Percentiles rank a stretch among this genome's conserved stretches.
These are phyloP conservation scores for Aphanomyces cochlioides DNA, from an alignment of 352 stramenopile species.

Conservation along the genomic window DNA sequence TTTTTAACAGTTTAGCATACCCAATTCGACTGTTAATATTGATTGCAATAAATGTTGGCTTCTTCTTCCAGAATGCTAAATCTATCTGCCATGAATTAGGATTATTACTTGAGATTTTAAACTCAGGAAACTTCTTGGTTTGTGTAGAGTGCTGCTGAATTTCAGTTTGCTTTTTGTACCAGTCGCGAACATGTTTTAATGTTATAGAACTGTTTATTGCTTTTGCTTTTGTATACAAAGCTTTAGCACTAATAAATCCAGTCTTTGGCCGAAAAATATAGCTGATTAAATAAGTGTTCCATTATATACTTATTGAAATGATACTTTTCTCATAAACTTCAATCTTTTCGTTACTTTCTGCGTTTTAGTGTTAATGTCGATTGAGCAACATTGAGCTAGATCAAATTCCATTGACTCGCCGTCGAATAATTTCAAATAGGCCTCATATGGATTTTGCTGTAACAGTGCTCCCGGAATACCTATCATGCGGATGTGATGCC, in stretches of 20 bases:
- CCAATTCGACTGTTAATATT: slow-evolving; percentile 31
- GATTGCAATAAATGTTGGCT: slow-evolving; percentile 21
- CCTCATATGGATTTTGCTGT: slow-evolving; percentile 23
- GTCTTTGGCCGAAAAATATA: not conserved
- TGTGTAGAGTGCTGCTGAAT: slow-evolving; percentile 1
- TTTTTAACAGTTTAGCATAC: slow-evolving; percentile 37
- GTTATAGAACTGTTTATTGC: not conserved
- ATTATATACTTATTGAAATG: not conserved
- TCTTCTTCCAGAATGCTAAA: slow-evolving; percentile 29
- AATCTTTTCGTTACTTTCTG: slow-evolving; percentile 25
- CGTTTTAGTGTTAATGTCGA: slow-evolving; percentile 29
- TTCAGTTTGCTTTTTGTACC: slow-evolving; percentile 13
- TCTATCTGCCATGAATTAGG: slow-evolving; percentile 3
- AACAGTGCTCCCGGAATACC: slow-evolving; percentile 22
- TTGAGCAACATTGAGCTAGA: slow-evolving; percentile 16
- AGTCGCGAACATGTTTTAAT: not conserved
- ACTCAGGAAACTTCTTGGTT: slow-evolving; percentile 5
- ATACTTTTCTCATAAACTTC: slow-evolving; percentile 19
- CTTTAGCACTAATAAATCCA: not conserved
- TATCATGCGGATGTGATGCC: slow-evolving; percentile 30
- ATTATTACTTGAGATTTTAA: too few relatives aligned
- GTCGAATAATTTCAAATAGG: slow-evolving; percentile 26
- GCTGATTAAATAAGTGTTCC: not conserved
- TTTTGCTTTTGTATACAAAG: not conserved
- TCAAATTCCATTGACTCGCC: slow-evolving; percentile 16